A percentile compares a stretch with the other conserved stretches of the same genome.
Conservation (phyloP, 192 early-diverging fungal species). For the Irineochytrium annulatum region DNA sequence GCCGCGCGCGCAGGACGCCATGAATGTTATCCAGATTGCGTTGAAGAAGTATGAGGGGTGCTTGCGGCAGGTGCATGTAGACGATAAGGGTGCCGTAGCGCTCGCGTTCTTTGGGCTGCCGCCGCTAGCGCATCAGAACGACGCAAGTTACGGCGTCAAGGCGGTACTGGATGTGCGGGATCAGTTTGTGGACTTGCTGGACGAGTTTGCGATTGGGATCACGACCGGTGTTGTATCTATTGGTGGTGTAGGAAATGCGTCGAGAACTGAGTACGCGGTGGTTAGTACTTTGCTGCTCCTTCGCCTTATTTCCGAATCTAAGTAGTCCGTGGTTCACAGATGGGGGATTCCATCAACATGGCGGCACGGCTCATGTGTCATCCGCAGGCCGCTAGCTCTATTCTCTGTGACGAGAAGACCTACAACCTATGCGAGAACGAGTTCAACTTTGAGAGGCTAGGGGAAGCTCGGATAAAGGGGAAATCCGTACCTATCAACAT, state of each 20-base stretch:
- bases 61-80: constrained; percentile 51
- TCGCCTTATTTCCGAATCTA: no score
- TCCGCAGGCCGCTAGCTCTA: constrained; percentile 19
- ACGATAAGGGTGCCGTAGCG: constrained; percentile 53
- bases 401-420: constrained; percentile 49
- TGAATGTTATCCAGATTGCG: constrained; percentile 38
- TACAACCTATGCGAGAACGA: constrained; percentile 43
- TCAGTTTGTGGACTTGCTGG: constrained; percentile 37
- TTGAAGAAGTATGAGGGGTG: constrained; percentile 40
- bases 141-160: constrained; percentile 40
- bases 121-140: constrained; percentile 51
- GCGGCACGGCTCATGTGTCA: constrained; percentile 50
- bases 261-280: constrained; percentile 53
- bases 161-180: constrained; percentile 42
- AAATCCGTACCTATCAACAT: constrained; percentile 38
- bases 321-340: no score
- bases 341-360: constrained; percentile 60
- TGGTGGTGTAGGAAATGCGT: constrained; percentile 47
- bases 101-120: constrained; percentile 50
- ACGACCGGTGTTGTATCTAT: constrained; percentile 51
- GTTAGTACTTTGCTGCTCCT: constrained; percentile 24
- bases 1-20: constrained; percentile 39
- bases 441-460: constrained; percentile 46
- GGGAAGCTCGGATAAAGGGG: constrained; percentile 46
- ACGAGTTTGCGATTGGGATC: constrained; percentile 53